Base-by-base conservation (phyloP, 108 stramenopile species). In the Skeletonema tropicum region DNA sequence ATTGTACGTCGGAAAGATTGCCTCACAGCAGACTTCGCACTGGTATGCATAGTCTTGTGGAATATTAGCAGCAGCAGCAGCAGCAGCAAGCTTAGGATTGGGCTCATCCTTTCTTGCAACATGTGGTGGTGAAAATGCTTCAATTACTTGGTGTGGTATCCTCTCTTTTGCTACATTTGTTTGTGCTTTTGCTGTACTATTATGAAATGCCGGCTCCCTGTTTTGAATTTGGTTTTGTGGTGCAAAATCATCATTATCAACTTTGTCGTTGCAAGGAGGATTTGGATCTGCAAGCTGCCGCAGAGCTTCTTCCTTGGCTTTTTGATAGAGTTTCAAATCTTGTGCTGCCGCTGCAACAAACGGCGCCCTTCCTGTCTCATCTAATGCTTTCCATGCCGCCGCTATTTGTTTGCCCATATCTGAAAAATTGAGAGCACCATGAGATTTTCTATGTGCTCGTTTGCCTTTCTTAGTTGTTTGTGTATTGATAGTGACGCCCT, bases 401-500 rank as follows among this genome's bases (percentile, higher is more conserved):
- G 77, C 85, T 30, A 91, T 87, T 6, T 75, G 82, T 73, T 87
- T 84, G 11, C 90, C 90, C 26, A 94, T 57, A 35, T 82, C 86
- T 1, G 35, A 41, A 17, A 62, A 62, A 32, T 38, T 55, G 52
- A 55, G 7, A 55, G 61, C 39, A 32, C 61, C 61, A 41, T 62
- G 61, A 36, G 61, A 19, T 33, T 62, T 62, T 9, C 61, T 3
- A 11, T 62, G 61, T 36, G 61, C 61, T 38, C 61, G 61, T 19
- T 62, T 62, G 26, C 61, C 61, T 38, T 19, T 38, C 61, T 36
- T 41, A 21, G 61, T 62, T 62, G 39, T 62, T 38, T 38, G 35
- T 2, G 1, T 38, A 7, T 38, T 38, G 61, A 36, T 62, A 17
- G 17, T 35, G 7, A 62, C 19, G 29, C 23, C 61, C 9, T 38